Evolutionary conservation across 106 monocot species (phyloP).

Genomic region (Allium fistulosum): DNA sequence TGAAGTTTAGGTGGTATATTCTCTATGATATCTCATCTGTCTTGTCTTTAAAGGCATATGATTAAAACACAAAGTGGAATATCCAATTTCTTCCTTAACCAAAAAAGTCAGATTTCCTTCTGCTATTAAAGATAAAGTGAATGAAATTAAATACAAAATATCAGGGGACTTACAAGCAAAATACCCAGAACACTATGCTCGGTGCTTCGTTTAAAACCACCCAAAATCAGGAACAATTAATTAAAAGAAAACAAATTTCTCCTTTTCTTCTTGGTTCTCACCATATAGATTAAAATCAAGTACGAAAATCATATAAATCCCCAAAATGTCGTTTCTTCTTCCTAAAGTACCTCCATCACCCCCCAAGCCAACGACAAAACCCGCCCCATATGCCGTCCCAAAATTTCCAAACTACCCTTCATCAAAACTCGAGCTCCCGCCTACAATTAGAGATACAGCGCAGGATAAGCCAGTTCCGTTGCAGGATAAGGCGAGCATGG

Average conservation of each 20-base stretch:
- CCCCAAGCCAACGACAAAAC: constrained; percentile 27
- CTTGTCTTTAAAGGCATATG: no score
- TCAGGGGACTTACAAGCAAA: not conserved
- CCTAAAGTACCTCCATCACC: constrained; percentile 33
- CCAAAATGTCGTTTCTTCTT: not conserved
- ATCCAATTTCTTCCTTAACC: no score
- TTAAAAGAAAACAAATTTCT: not conserved
- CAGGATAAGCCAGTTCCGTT: constrained; percentile 4
- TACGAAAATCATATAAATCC: not conserved
- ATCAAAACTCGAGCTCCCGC: constrained; percentile 14
- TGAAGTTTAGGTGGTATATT: no score
- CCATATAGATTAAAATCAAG: not conserved
- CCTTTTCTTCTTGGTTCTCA: not conserved
- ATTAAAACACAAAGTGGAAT: not conserved
- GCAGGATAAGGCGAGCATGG: constrained; percentile 3
- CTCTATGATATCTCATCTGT: no score
- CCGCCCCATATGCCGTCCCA: constrained; percentile 23
- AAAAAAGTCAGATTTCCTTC: not conserved
- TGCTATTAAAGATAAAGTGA: no score
- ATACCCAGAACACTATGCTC: not conserved
- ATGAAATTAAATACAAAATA: not conserved
- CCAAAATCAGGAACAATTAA: not conserved
- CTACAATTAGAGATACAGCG: constrained; percentile 6
- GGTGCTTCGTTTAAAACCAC: not conserved
- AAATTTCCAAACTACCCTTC: constrained; percentile 11